A percentile compares a stretch with the other conserved stretches of the same genome.
These are phyloP conservation scores for Irineochytrium annulatum DNA, from an alignment of 192 early-diverging fungal species.

Conservation along the genomic window DNA sequence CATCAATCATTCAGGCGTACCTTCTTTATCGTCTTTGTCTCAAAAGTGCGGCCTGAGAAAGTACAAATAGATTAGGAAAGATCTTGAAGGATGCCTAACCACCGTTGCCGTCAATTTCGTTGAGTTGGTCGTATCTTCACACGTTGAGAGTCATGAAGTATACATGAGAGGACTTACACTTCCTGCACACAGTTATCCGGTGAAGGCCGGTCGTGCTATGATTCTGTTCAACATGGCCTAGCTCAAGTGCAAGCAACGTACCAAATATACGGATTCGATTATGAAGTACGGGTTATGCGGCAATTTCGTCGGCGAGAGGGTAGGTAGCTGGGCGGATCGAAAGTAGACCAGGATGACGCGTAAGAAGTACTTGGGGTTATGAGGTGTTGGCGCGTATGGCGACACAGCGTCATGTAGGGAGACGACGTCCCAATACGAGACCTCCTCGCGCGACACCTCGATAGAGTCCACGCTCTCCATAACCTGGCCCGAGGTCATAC, in stretches of 20 bases:
- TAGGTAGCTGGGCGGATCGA: conserved; percentile 6
- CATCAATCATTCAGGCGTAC: too few species aligned
- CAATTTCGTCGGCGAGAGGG: neutral
- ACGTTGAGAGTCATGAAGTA: too few species aligned
- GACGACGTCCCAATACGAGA: neutral
- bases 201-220: conserved; percentile 13
- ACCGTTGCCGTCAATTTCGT: conserved; percentile 10
- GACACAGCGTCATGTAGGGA: conserved; percentile 7
- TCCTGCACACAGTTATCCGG: conserved; percentile 18
- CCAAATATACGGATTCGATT: neutral
- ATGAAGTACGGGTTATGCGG: neutral
- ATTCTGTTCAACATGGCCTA: neutral
- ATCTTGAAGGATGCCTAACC: too few species aligned
- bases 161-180: too few species aligned
- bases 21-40: too few species aligned
- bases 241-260: neutral
- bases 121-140: conserved; percentile 9
- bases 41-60: neutral
- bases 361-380: neutral
- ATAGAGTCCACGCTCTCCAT: conserved; percentile 15
- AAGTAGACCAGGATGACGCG: conserved; percentile 28
- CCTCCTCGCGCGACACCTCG: neutral
- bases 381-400: neutral
- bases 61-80: too few species aligned
- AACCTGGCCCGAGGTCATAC: neutral